Conservation (phyloP, 345 rosid genomes). For the Moricandia arvensis region DNA sequence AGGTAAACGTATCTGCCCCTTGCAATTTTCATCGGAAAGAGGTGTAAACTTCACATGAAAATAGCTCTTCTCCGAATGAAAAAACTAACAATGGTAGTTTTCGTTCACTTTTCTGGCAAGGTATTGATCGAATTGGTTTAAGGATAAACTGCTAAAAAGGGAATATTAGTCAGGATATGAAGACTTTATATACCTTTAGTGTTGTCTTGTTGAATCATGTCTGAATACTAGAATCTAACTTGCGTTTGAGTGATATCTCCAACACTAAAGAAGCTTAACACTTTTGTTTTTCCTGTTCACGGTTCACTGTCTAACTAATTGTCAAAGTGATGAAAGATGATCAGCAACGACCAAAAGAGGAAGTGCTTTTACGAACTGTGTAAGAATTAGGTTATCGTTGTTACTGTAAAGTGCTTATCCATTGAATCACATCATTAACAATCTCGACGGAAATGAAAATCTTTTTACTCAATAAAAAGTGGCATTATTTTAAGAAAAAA, state of each 20-base stretch:
- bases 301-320: background rate
- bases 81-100: no score
- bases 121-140: no score
- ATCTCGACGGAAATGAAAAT: conserved; percentile 43
- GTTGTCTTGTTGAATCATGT: background rate
- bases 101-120: no score
- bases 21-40: no score
- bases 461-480: conserved; percentile 9
- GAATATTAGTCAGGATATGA: background rate
- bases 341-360: no score
- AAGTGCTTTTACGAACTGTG: no score
- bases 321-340: background rate
- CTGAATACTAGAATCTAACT: background rate
- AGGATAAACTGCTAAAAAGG: background rate
- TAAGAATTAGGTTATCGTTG: background rate
- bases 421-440: background rate
- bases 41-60: no score
- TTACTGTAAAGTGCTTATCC: background rate
- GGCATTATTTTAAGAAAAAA: conserved; percentile 36
- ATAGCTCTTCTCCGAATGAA: no score
- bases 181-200: background rate
- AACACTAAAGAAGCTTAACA: background rate
- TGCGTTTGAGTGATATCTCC: background rate
- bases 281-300: background rate
- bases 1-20: background rate